Evolutionary conservation across 179 eudicot species (phyloP), one percentile per base, ranked within the genome.

Genomic region (Heliamphora ciliata): DNA sequence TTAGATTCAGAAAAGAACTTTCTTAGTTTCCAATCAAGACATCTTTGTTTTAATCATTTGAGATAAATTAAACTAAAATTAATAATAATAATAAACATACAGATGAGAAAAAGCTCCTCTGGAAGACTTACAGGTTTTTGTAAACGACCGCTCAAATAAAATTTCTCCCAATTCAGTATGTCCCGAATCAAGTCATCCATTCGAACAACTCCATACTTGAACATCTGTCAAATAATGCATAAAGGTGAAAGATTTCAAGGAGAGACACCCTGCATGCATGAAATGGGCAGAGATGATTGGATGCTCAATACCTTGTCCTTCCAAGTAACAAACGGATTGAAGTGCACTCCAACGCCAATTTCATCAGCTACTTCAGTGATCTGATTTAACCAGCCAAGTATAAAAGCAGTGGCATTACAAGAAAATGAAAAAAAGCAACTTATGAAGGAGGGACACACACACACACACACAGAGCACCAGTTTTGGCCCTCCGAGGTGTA

Each of bases 271-370:
- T 55, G 44, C 9, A 82, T 70, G 52, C 52, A 48, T 80, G 8
- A 21, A 76, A 9, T 78, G 59, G 79, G 70, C 31, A 81, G 79
- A 83, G 75, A 61, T 80, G 54, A 18, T 18, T 81, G 13, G 48
- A 73, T 59, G 74, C 13, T 72, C 40, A 67, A 58, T 87, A 96
- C 98, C 94, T 89, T 91, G 82, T 87, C 81, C 52, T 89, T 86
- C 88, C 88, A 92, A 60, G 89, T 84, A 40, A 97, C 94, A 89
- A 87, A 94, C 14, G 99, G 98, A 81, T 97, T 97, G 82, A 97
- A 97, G 89, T 94, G 97, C 70, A 97, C 97, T 52, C 97, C 97
- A 4, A 90, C 95, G 78, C 99, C 99, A 81, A 97, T 88, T 78
- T 82, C 67, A 79, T 94, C 91, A 14, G 98, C 95, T 83, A 92